These are phyloP conservation scores for Magnusiomyces tetraspermus DNA, from an alignment of 1,139 yeast genomes.

Conservation along the genomic window DNA sequence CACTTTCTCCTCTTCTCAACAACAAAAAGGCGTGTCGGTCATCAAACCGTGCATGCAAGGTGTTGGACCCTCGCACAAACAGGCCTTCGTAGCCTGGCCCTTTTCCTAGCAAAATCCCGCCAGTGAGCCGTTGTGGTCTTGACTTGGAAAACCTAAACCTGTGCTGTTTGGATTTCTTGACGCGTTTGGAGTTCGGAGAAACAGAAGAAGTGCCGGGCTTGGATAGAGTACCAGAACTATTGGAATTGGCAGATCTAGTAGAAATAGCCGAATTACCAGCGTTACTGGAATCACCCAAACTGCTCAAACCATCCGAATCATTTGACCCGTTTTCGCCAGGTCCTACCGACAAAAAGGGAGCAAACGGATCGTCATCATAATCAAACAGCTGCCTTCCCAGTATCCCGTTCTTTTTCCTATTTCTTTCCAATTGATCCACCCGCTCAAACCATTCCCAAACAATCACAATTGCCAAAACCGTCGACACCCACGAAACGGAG, in stretches of 20 bases:
- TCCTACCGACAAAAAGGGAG: no score
- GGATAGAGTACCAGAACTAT: no score
- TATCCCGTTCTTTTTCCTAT: slow-evolving; percentile 59
- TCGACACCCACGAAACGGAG: slow-evolving; percentile 59
- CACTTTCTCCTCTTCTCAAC: neutral
- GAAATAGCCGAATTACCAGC: no score
- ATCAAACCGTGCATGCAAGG: neutral
- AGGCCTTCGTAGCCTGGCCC: neutral
- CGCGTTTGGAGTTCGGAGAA: neutral
- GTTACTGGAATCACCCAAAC: neutral
- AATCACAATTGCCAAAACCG: slow-evolving; percentile 58
- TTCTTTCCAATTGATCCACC: slow-evolving; percentile 46
- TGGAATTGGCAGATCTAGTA: no score
- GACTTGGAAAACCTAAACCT: neutral
- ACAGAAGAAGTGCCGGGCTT: no score
- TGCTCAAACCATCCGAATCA: neutral
- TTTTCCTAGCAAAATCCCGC: neutral
- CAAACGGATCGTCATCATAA: no score
- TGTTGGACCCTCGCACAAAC: neutral
- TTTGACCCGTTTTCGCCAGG: neutral
- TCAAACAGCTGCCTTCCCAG: slow-evolving; percentile 69
- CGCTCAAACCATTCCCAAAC: slow-evolving; percentile 86
- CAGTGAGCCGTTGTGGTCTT: neutral
- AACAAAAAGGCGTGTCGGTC: neutral
- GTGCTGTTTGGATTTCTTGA: neutral